Percentiles rank a stretch among this genome's conserved stretches.
Conservation (phyloP, 345 rosid genomes). For the Eutrema yunnanense region DNA sequence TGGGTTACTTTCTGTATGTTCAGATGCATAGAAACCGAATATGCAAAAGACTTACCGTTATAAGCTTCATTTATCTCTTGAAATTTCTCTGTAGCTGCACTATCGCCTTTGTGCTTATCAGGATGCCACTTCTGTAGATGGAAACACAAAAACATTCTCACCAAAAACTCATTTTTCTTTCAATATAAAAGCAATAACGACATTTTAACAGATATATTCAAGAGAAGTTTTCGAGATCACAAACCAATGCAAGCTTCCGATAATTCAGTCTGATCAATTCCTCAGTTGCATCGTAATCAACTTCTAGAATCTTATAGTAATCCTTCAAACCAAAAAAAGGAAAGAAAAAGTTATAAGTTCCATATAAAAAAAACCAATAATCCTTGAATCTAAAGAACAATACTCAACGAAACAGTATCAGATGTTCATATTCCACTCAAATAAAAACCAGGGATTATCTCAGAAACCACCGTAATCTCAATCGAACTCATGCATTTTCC, state of each 20-base stretch:
- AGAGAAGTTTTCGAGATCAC: constrained; percentile 24
- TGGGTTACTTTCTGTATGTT: not conserved
- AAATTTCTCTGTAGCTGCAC: constrained; percentile 57
- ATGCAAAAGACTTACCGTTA: constrained; percentile 34
- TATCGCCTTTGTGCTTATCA: constrained; percentile 75
- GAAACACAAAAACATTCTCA: not conserved
- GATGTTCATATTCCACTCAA: not conserved
- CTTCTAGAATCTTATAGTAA: constrained; percentile 69
- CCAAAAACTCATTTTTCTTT: not conserved
- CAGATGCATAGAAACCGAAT: not conserved
- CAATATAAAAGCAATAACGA: not conserved
- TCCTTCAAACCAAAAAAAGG: constrained; percentile 38
- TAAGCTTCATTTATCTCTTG: constrained; percentile 86
- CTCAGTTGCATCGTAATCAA: constrained; percentile 83
- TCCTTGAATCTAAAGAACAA: not conserved
- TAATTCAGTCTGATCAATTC: constrained; percentile 67
- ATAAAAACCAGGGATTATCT: not conserved
- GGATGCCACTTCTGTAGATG: constrained; percentile 74
- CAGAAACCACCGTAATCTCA: not conserved
- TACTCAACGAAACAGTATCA: not conserved
- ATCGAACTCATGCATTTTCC: not conserved
- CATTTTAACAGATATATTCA: not conserved
- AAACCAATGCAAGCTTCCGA: constrained; percentile 77
- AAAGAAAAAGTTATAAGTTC: not conserved
- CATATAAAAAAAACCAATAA: constrained; percentile 7